A percentile compares a stretch with the other conserved stretches of the same genome.
phyloP scores from a whole-genome alignment of 495 filamentous ascomycete species.

The Trichoderma erinaceum region DNA sequence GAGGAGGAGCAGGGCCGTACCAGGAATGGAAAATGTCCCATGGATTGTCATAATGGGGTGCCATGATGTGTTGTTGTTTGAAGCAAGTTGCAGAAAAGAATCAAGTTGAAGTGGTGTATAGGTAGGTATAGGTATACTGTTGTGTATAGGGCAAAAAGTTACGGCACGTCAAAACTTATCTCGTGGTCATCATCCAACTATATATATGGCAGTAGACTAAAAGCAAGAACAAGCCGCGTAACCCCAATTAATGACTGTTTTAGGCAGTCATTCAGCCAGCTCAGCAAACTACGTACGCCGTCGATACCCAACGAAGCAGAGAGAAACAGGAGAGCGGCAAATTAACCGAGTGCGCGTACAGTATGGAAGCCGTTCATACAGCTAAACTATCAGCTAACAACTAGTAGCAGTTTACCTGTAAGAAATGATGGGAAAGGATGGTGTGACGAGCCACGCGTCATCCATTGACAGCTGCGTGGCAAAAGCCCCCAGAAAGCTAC shows the following conservation, averaged over 20 bases:
- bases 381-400: not conserved
- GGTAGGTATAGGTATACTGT: not conserved
- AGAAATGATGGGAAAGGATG: not conserved
- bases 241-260: not conserved
- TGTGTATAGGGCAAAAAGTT: too few relatives aligned
- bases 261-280: conserved; percentile 7
- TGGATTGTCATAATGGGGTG: conserved; percentile 16
- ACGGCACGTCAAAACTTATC: too few relatives aligned
- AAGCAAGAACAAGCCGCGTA: not conserved
- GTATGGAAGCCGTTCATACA: not conserved
- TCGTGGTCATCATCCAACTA: not conserved
- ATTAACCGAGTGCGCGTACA: not conserved
- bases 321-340: not conserved
- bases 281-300: not conserved
- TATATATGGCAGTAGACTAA: not conserved
- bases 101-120: not conserved
- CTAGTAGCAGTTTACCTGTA: not conserved
- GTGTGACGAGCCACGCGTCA: not conserved
- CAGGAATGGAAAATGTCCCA: conserved; percentile 29
- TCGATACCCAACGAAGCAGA: not conserved
- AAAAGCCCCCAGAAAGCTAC: not conserved
- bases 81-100: not conserved
- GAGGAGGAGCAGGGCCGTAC: conserved; percentile 13
- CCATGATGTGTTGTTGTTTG: not conserved
- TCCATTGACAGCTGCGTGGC: not conserved